Conservation (phyloP, 257 asterid genomes). For the Solanum virginianum region DNA sequence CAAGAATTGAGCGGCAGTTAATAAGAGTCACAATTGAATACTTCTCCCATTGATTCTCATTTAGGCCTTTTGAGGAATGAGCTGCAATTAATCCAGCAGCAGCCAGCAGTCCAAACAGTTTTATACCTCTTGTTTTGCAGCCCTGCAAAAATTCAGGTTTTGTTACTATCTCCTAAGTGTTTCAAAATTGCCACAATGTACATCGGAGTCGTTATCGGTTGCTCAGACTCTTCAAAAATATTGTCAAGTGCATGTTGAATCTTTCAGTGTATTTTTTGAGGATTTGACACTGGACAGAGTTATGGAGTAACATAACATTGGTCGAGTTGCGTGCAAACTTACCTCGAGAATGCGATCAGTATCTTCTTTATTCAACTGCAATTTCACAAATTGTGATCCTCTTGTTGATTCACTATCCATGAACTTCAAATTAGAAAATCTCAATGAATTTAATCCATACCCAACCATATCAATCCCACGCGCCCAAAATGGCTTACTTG, state of each 20-base stretch:
- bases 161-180: not conserved
- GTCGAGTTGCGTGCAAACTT: conserved; percentile 1
- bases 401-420: conserved; percentile 37
- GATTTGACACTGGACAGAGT: not conserved
- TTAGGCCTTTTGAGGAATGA: conserved; percentile 35
- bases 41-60: conserved; percentile 52
- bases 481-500: conserved; percentile 71
- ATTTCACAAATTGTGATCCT: conserved; percentile 47
- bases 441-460: conserved; percentile 59
- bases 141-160: conserved; percentile 27
- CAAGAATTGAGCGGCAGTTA: conserved; percentile 77
- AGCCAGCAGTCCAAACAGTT: conserved; percentile 39
- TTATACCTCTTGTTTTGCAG: conserved; percentile 44
- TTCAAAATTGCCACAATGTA: not conserved
- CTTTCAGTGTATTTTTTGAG: not conserved
- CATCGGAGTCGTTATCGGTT: not conserved
- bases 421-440: conserved; percentile 46
- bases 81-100: conserved; percentile 63
- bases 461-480: conserved; percentile 83
- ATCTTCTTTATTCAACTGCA: conserved; percentile 35
- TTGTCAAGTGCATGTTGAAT: not conserved
- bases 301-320: too few relatives aligned
- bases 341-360: conserved; percentile 51
- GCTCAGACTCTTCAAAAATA: not conserved
- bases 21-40: conserved; percentile 56